Percentiles rank a stretch among this genome's conserved stretches.
Evolutionary conservation across 1,284 basidiomycete species (phyloP).

Genomic region (Ustilago trichophora): DNA sequence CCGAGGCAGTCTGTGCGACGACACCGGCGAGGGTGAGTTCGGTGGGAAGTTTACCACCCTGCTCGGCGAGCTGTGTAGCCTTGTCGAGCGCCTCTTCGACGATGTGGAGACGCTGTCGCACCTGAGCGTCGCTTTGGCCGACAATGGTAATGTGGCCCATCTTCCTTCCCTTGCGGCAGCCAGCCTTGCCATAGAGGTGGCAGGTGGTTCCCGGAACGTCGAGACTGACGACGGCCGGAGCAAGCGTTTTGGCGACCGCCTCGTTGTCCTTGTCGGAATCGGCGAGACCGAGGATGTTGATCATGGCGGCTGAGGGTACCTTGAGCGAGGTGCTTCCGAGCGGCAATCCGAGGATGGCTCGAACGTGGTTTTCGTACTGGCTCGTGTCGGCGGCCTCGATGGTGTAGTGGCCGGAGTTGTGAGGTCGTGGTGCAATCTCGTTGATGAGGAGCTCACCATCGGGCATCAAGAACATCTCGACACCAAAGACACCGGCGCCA

Average conservation of each 20-base stretch:
- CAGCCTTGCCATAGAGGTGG: constrained; percentile 93
- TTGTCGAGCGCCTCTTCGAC: constrained; percentile 58
- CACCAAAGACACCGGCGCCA: constrained; percentile 95
- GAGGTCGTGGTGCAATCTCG: constrained; percentile 98
- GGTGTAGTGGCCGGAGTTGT: constrained; percentile 99
- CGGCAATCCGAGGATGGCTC: constrained; percentile 90
- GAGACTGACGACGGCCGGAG: constrained; percentile 59
- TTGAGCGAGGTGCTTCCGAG: constrained; percentile 88
- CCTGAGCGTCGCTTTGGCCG: constrained; percentile 81
- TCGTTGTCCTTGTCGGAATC: constrained; percentile 59
- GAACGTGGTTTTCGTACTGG: constrained; percentile 97
- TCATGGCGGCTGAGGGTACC: constrained; percentile 88
- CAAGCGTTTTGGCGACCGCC: constrained; percentile 62
- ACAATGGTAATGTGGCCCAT: constrained; percentile 98
- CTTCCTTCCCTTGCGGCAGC: constrained; percentile 88
- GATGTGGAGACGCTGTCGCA: constrained; percentile 70
- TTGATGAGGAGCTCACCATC: constrained; percentile 89
- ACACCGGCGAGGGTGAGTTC: constrained; percentile 49
- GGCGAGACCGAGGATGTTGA: constrained; percentile 79
- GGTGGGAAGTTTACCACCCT: constrained; percentile 35
- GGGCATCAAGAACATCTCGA: constrained; percentile 94
- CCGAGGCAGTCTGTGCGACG: constrained; percentile 18
- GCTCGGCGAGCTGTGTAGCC: constrained; percentile 53
- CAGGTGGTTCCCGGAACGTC: constrained; percentile 79
- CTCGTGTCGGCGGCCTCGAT: constrained; percentile 96